Percentiles rank a stretch among this genome's conserved stretches.
phyloP scores from a whole-genome alignment of 306 rosid species.

The Dryas drummondii region DNA sequence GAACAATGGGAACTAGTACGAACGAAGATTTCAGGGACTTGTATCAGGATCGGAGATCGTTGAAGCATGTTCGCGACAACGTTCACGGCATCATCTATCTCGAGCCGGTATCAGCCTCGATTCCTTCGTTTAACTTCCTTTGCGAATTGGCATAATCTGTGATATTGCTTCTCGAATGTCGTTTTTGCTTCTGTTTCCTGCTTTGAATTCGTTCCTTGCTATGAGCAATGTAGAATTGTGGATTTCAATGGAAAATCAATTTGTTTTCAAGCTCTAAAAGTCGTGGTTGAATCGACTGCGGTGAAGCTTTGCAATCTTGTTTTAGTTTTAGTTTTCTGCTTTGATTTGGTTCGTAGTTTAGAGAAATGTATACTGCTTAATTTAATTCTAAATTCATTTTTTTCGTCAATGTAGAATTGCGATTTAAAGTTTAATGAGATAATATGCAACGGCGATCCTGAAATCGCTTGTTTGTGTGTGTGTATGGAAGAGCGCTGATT shows the following conservation, averaged over 20 bases:
- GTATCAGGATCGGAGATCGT: slow-evolving; percentile 32
- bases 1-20: slow-evolving; percentile 30
- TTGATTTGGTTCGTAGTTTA: slow-evolving; percentile 2
- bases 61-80: slow-evolving; percentile 65
- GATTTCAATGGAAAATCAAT: neutral
- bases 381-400: neutral
- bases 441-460: neutral
- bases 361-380: neutral
- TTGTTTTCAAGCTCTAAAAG: neutral
- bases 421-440: neutral
- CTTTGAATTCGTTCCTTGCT: neutral
- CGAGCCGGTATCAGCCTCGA: slow-evolving; percentile 47
- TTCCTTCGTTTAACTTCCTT: slow-evolving; percentile 9
- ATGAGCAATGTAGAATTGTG: neutral
- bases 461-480: neutral
- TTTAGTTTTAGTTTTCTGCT: neutral
- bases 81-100: slow-evolving; percentile 69
- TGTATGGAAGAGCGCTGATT: neutral
- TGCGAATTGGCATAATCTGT: neutral
- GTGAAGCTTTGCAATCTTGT: neutral
- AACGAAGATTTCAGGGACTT: slow-evolving; percentile 20
- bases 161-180: slow-evolving; percentile 12
- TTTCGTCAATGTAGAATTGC: neutral
- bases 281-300: neutral
- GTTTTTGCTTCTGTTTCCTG: slow-evolving; percentile 2